These are phyloP conservation scores for Aspergillus spinulosporus DNA, from an alignment of 2,329 filamentous ascomycete species.

Conservation along the genomic window DNA sequence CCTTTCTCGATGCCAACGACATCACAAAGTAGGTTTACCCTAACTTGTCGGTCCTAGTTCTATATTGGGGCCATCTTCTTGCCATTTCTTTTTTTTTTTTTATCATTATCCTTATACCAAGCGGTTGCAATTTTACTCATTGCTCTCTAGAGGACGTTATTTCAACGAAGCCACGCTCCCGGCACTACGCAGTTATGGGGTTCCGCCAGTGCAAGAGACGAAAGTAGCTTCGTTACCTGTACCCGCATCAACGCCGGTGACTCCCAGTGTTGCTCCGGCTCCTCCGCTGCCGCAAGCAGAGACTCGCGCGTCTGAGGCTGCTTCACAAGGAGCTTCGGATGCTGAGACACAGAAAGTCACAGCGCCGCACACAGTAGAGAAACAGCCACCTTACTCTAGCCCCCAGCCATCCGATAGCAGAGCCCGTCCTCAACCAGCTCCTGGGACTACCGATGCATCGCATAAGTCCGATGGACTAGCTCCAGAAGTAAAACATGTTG, in stretches of 20 bases:
- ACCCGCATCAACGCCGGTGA: constrained; percentile 37
- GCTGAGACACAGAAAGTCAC: constrained; percentile 6
- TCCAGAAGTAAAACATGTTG: constrained; percentile 42
- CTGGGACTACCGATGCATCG: constrained; percentile 13
- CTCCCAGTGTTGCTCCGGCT: constrained; percentile 27
- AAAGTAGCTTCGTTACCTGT: constrained; percentile 30
- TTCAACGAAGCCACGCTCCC: constrained; percentile 59
- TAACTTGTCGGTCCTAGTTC: constrained; percentile 4
- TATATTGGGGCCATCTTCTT: not conserved
- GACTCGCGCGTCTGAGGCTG: constrained; percentile 16
- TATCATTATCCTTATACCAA: not conserved
- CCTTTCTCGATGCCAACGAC: constrained; percentile 60
- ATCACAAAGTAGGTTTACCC: constrained; percentile 54
- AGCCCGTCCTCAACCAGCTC: constrained; percentile 12
- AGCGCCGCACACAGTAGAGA: constrained; percentile 9
- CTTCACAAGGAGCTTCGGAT: constrained; percentile 13
- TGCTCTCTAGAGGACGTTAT: constrained; percentile 51
- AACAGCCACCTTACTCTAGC: constrained; percentile 14
- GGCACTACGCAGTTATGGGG: constrained; percentile 36
- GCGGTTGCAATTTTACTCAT: constrained; percentile 14
- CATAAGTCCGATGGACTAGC: constrained; percentile 17
- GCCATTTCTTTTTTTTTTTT: not conserved
- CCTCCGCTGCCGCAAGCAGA: constrained; percentile 22
- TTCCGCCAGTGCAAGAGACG: constrained; percentile 32
- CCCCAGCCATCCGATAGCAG: constrained; percentile 13